phyloP scores from a whole-genome alignment of 352 stramenopile species.

The Pythium utonaiense region DNA sequence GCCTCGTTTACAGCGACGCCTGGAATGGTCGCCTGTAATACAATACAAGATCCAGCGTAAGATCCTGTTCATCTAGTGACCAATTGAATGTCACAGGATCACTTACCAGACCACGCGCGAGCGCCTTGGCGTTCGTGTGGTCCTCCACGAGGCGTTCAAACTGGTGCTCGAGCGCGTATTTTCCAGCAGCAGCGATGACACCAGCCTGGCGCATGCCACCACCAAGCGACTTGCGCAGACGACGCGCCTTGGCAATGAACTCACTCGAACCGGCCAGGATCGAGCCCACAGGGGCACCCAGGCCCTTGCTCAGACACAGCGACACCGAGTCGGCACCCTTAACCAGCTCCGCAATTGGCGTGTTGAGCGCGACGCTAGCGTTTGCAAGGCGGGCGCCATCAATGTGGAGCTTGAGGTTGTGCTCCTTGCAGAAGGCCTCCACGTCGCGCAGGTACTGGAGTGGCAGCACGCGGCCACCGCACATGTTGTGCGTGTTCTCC shows the following conservation, averaged over 20 bases:
- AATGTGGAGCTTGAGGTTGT: constrained; percentile 91
- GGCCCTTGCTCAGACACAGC: constrained; percentile 95
- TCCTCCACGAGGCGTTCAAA: constrained; percentile 80
- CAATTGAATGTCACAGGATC: not conserved
- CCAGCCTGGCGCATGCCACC: constrained; percentile 97
- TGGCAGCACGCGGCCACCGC: constrained; percentile 90
- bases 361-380: constrained; percentile 80
- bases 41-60: too few species aligned
- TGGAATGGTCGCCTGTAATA: constrained; percentile 41
- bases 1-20: constrained; percentile 59
- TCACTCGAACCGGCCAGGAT: constrained; percentile 89
- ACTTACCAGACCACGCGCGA: constrained; percentile 53
- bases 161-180: constrained; percentile 90
- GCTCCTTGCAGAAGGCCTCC: constrained; percentile 62
- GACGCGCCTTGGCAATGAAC: constrained; percentile 88
- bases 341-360: constrained; percentile 76
- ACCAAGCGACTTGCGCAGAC: constrained; percentile 94
- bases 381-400: constrained; percentile 97
- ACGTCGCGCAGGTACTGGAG: constrained; percentile 79
- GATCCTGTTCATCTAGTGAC: too few species aligned
- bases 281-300: constrained; percentile 93
- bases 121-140: constrained; percentile 69
- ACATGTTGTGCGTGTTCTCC: constrained; percentile 98
- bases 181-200: constrained; percentile 90
- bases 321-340: constrained; percentile 87